Evolutionary conservation across 495 filamentous ascomycete species (phyloP), one percentile per base, ranked within the genome.

Genomic region (Cenococcum geophilum): DNA sequence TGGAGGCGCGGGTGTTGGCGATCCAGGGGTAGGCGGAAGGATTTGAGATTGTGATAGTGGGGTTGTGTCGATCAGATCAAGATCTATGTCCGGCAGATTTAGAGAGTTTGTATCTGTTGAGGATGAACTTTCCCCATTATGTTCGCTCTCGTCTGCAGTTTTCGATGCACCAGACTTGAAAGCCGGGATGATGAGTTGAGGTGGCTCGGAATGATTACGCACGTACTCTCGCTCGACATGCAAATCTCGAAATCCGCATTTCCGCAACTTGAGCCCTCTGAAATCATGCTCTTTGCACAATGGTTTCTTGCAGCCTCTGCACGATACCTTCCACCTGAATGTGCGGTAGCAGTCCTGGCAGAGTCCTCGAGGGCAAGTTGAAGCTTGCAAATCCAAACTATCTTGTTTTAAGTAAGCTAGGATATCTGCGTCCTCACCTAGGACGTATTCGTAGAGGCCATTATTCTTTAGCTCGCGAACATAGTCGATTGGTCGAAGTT

Each of bases 261-360:
- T 82, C 23, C 82, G 73, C 56, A 83, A 69, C n/a, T 80, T 79
- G 12, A 85, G 72, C 34, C 76, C 82, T 32, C 81, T 76, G n/a
- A 85, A 76, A 67, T 85, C 82, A 65, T 85, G 82, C 60, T 84
- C 82, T 59, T 82, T 83, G 69, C 82, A 85, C 27, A 85, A 68
- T 12, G 80, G 76, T 62, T 78, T 79, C 22, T 79, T 79, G 68
- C 82, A 85, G 49, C 72, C 76, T 67, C 79, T 79, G 68, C 82
- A 85, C 18, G 77, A 73, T 6, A 83, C 77, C 68, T 82, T 83
- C 82, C 82, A 85, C 36, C 79, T 77, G 37, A 78, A 77, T 12
- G 77, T 79, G 35, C 79, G 75, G 61, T 82, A 82, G 70, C 82
- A 85, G 43, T 82, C 80, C 54, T 81, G 76, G 62, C 82, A 85